Percentiles rank a stretch among this genome's conserved stretches.
Evolutionary conservation across 306 rosid species (phyloP).

Genomic region (Quercus robur): DNA sequence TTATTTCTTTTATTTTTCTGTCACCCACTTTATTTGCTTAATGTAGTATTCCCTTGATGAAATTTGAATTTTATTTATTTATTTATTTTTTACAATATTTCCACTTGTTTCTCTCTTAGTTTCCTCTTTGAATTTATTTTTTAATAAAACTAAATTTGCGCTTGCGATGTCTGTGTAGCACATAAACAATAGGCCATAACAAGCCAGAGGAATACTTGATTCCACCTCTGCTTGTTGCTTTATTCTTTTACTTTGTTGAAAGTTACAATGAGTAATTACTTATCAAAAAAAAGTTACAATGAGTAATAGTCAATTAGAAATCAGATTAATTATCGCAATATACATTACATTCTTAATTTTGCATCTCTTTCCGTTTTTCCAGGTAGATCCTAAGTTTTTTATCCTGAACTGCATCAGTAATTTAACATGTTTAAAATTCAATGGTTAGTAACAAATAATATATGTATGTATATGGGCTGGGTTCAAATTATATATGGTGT

Average conservation of each 20-base stretch:
- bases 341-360: background rate
- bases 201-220: background rate
- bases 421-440: background rate
- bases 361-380: background rate
- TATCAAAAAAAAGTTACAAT: too few species aligned
- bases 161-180: background rate
- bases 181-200: background rate
- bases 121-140: background rate
- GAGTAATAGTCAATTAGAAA: background rate
- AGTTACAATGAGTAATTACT: background rate
- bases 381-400: background rate
- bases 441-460: background rate
- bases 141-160: background rate
- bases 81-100: background rate
- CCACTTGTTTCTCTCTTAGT: background rate
- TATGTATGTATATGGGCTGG: background rate
- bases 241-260: background rate
- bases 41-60: background rate
- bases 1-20: conserved; percentile 8
- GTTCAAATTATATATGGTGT: too few species aligned
- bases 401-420: background rate
- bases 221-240: background rate
- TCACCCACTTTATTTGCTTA: background rate
- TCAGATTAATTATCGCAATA: background rate
- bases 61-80: background rate